These are phyloP conservation scores for Aspergillus homomorphus DNA, from an alignment of 495 filamentous ascomycete genomes.

Conservation along the genomic window DNA sequence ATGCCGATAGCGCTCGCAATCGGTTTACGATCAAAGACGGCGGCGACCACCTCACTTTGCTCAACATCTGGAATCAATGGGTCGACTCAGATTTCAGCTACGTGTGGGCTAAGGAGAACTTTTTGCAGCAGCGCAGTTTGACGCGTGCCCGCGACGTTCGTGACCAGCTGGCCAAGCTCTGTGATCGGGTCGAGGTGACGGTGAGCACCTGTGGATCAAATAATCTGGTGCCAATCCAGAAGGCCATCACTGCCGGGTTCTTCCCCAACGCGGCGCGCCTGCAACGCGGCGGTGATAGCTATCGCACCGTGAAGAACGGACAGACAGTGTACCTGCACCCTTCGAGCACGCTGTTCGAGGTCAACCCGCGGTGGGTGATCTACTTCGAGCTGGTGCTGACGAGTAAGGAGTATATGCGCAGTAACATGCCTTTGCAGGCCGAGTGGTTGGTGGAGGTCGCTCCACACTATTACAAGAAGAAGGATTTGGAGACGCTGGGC, in stretches of 20 bases:
- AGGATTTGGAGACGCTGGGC: conserved; percentile 79
- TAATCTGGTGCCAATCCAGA: conserved; percentile 75
- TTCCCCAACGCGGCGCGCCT: conserved; percentile 91
- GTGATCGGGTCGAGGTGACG: conserved; percentile 85
- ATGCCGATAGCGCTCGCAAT: conserved; percentile 88
- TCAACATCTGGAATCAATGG: conserved; percentile 99
- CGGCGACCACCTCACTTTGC: conserved; percentile 82
- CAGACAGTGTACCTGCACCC: conserved; percentile 90
- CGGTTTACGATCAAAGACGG: conserved; percentile 91
- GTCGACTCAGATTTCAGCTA: conserved; percentile 86
- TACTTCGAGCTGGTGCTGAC: conserved; percentile 93
- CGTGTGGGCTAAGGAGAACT: conserved; percentile 92
- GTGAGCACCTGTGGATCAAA: conserved; percentile 63
- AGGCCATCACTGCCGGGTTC: conserved; percentile 87
- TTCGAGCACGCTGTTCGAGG: conserved; percentile 73
- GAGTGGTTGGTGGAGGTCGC: conserved; percentile 90
- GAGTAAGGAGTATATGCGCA: conserved; percentile 91
- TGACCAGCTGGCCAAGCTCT: conserved; percentile 91
- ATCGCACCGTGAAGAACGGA: conserved; percentile 92
- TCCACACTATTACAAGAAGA: conserved; percentile 93
- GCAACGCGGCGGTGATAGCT: conserved; percentile 81
- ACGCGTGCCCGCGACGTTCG: conserved; percentile 87
- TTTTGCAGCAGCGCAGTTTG: conserved; percentile 83
- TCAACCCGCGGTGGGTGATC: conserved; percentile 83
- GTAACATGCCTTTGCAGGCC: conserved; percentile 76